phyloP scores from a whole-genome alignment of 2,329 filamentous ascomycete species.

The Gyromitra esculenta region DNA sequence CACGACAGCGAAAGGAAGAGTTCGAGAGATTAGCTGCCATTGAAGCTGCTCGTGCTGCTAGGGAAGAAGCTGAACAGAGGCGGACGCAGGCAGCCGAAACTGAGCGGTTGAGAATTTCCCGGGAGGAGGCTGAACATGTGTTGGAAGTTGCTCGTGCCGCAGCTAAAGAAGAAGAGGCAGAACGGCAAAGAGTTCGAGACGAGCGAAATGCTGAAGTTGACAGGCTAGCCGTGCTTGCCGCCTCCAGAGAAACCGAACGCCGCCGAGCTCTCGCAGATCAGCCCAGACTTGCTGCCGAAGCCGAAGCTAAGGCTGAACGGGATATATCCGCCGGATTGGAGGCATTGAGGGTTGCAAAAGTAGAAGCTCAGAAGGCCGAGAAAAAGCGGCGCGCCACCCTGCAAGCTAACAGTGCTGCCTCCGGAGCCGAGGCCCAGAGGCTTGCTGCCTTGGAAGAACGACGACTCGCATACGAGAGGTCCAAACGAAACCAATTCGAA shows the following conservation, averaged over 20 bases:
- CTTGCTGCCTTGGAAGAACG: constrained; percentile 8
- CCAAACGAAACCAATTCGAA: neutral
- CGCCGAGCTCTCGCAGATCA: constrained; percentile 26
- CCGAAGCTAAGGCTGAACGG: constrained; percentile 26
- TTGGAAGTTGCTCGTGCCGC: constrained; percentile 20
- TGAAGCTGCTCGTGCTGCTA: constrained; percentile 27
- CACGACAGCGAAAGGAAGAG: constrained; percentile 22
- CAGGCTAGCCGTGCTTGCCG: constrained; percentile 20
- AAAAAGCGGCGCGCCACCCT: constrained; percentile 24
- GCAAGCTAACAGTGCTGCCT: constrained; percentile 1
- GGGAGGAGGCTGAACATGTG: constrained; percentile 22
- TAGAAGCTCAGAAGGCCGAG: constrained; percentile 10
- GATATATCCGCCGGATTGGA: constrained; percentile 12
- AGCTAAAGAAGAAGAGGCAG: constrained; percentile 15
- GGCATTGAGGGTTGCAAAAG: constrained; percentile 22
- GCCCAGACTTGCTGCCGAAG: constrained; percentile 6
- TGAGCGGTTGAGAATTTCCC: constrained; percentile 17
- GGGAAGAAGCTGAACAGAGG: constrained; percentile 26
- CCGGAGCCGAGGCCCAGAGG: constrained; percentile 30
- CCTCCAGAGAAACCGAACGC: constrained; percentile 33
- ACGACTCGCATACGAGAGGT: neutral
- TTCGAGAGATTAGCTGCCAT: constrained; percentile 31
- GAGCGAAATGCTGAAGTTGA: constrained; percentile 25
- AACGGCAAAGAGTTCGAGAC: constrained; percentile 19
- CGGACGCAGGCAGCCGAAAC: constrained; percentile 38